Percentiles rank a stretch among this genome's conserved stretches.
Conservation (phyloP, 148 eudicot species). For the Linanthus parryae region DNA sequence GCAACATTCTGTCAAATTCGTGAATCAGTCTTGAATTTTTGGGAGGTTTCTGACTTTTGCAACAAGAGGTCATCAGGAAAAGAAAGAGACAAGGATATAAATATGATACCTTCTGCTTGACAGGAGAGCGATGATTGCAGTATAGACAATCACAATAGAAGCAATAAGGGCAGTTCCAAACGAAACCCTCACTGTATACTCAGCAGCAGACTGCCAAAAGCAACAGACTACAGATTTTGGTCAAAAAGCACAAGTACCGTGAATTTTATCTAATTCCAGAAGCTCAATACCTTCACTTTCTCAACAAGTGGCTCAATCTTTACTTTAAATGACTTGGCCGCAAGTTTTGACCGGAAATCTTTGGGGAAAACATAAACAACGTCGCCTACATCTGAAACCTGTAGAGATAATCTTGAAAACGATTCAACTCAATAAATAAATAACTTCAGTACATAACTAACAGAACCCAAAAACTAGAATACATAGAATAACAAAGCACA, state of each 20-base stretch:
- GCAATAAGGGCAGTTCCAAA: slow-evolving; percentile 95
- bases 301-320: slow-evolving; percentile 85
- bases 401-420: slow-evolving; percentile 19
- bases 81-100: slow-evolving; percentile 5
- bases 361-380: slow-evolving; percentile 79
- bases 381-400: slow-evolving; percentile 98
- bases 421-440: slow-evolving; percentile 22
- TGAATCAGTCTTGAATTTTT: not conserved
- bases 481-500: too few relatives aligned
- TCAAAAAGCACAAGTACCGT: not conserved
- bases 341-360: slow-evolving; percentile 81
- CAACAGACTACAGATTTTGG: slow-evolving; percentile 1
- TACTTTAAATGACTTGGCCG: slow-evolving; percentile 76
- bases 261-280: not conserved
- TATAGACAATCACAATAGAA: slow-evolving; percentile 82
- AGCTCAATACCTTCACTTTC: slow-evolving; percentile 63
- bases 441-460: slow-evolving; percentile 6
- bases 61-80: not conserved
- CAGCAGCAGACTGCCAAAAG: slow-evolving; percentile 68
- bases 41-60: not conserved
- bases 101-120: slow-evolving; percentile 69
- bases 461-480: too few relatives aligned
- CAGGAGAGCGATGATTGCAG: slow-evolving; percentile 66
- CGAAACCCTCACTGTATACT: slow-evolving; percentile 82
- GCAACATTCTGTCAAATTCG: not conserved